These are phyloP conservation scores for Lenzites betulinus DNA, from an alignment of 768 basidiomycete species.

Conservation along the genomic window DNA sequence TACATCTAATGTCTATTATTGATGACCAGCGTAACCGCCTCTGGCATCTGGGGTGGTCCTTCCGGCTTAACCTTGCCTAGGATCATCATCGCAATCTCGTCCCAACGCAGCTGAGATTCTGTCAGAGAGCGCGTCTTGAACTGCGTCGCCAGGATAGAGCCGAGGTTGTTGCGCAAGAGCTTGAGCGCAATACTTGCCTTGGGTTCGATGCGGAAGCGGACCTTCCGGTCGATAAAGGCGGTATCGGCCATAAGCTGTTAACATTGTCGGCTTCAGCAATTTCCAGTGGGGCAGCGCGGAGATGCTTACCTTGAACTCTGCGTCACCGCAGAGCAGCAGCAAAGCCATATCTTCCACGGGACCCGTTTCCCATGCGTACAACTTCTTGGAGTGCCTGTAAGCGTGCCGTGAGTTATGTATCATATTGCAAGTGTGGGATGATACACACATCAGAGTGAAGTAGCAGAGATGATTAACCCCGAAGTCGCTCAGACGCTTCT, in stretches of 20 bases:
- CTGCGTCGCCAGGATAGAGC: conserved; percentile 58
- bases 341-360: conserved; percentile 85
- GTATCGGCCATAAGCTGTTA: conserved; percentile 68
- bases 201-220: conserved; percentile 68
- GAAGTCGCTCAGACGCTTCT: conserved; percentile 65
- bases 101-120: conserved; percentile 68
- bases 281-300: neutral
- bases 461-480: conserved; percentile 75
- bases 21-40: conserved; percentile 27
- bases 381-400: conserved; percentile 86
- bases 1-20: conserved; percentile 12
- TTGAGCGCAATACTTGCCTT: conserved; percentile 83
- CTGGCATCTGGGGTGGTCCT: conserved; percentile 29
- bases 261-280: neutral
- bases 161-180: conserved; percentile 66
- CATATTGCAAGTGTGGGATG: conserved; percentile 2
- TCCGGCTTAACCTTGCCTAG: conserved; percentile 46
- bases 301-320: conserved; percentile 75
- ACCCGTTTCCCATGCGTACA: conserved; percentile 93
- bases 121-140: conserved; percentile 64
- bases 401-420: conserved; percentile 18
- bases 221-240: conserved; percentile 82
- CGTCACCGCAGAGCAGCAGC: conserved; percentile 84
- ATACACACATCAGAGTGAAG: conserved; percentile 82
- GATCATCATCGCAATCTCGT: conserved; percentile 64